Evolutionary conservation across 768 basidiomycete species (phyloP).

Genomic region (Xerocomellus dryophilus): DNA sequence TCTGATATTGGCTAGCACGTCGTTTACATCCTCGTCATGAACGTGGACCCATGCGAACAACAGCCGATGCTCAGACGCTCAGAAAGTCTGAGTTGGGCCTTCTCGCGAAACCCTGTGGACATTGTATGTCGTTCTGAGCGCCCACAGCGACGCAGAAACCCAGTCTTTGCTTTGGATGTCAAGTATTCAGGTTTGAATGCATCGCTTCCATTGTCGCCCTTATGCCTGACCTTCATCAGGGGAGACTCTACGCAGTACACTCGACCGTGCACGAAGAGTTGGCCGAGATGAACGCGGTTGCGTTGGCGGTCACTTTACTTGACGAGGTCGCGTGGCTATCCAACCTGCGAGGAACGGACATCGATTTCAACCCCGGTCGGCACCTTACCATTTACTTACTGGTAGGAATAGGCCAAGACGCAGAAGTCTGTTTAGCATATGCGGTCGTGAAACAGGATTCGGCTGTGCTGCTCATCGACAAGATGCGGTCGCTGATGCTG

Average conservation of each 20-base stretch:
- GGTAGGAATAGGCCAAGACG: no score
- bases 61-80: slow-evolving; percentile 66
- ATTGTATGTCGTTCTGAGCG: slow-evolving; percentile 62
- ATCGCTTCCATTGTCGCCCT: no score
- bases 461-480: slow-evolving; percentile 68
- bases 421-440: no score
- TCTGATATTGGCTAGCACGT: slow-evolving; percentile 61
- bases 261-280: slow-evolving; percentile 66
- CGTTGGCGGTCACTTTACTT: slow-evolving; percentile 79
- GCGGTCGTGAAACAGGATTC: slow-evolving; percentile 64
- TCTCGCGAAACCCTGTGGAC: slow-evolving; percentile 69
- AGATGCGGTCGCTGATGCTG: slow-evolving; percentile 39
- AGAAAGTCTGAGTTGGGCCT: slow-evolving; percentile 63
- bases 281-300: slow-evolving; percentile 48
- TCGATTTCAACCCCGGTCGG: slow-evolving; percentile 77
- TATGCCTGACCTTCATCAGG: slow-evolving; percentile 42
- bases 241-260: slow-evolving; percentile 61
- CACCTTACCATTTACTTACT: not conserved
- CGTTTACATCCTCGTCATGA: slow-evolving; percentile 13
- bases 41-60: not conserved
- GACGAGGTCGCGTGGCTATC: slow-evolving; percentile 95
- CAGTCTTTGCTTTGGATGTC: slow-evolving; percentile 65
- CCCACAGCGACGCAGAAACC: slow-evolving; percentile 65
- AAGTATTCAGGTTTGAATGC: slow-evolving; percentile 61
- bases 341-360: slow-evolving; percentile 89